Conservation (phyloP, 176 grass and related monocot genomes). For the Oryza australiensis region DNA sequence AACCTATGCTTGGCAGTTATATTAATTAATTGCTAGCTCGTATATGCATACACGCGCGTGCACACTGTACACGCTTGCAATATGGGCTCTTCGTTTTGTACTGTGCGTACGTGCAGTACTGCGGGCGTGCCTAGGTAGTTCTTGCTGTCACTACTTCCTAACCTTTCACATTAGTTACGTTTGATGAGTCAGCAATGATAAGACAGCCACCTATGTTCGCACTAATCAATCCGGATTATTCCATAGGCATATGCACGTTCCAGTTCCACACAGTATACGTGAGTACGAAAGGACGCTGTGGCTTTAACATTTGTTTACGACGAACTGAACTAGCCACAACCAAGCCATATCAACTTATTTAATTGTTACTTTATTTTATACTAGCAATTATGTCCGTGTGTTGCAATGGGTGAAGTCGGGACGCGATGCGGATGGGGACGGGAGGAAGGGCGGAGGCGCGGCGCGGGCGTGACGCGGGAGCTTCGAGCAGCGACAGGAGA, state of each 20-base stretch:
- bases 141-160: not conserved
- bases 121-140: not conserved
- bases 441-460: no score
- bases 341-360: not conserved
- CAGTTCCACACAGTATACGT: not conserved
- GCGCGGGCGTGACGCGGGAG: no score
- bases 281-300: not conserved
- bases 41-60: no score
- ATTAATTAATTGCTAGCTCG: not conserved
- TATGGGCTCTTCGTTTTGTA: not conserved
- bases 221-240: not conserved
- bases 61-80: not conserved
- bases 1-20: not conserved
- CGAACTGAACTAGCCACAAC: not conserved
- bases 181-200: not conserved
- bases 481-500: no score
- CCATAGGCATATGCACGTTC: not conserved
- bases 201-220: not conserved
- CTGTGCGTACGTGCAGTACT: no score
- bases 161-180: not conserved
- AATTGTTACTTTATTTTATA: no score
- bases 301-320: not conserved
- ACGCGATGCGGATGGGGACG: no score
- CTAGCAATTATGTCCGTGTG: no score
- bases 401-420: no score